Evolutionary conservation across 1,284 basidiomycete genomes (phyloP).

Genomic region (Sphaerobolus stellatus): DNA sequence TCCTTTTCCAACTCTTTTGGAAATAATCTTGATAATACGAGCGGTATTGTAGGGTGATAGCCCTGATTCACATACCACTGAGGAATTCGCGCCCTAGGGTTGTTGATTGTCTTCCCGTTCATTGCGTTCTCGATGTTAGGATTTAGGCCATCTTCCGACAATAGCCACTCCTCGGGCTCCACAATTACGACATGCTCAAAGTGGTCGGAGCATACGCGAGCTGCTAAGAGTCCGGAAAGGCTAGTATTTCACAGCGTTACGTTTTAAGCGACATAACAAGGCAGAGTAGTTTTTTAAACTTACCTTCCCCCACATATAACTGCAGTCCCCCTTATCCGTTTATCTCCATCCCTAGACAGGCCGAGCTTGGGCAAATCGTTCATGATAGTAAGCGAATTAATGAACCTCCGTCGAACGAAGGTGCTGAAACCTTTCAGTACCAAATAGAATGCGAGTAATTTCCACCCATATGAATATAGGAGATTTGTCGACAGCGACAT

Average conservation of each 20-base stretch:
- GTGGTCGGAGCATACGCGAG: constrained; percentile 17
- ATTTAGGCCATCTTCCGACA: background rate
- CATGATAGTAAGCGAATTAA: background rate
- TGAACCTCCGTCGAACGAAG: background rate
- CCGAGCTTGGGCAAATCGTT: background rate
- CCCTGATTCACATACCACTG: background rate
- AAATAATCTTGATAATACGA: background rate
- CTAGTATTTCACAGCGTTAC: constrained; percentile 12
- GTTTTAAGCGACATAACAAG: background rate
- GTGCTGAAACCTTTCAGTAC: no score
- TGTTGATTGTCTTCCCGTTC: no score
- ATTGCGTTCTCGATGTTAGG: background rate
- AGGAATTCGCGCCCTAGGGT: background rate
- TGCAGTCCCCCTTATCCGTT: constrained; percentile 22
- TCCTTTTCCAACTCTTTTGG: background rate
- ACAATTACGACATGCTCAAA: constrained; percentile 19
- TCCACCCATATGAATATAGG: no score
- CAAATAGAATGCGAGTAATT: no score
- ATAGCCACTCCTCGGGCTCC: constrained; percentile 17
- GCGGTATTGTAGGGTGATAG: background rate
- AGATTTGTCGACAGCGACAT: no score
- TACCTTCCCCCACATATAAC: constrained; percentile 31
- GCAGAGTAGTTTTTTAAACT: background rate
- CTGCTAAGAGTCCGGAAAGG: constrained; percentile 17
- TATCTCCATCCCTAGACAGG: background rate